Conservation (phyloP, 495 filamentous ascomycete species). For the Aspergillus haitiensis region DNA sequence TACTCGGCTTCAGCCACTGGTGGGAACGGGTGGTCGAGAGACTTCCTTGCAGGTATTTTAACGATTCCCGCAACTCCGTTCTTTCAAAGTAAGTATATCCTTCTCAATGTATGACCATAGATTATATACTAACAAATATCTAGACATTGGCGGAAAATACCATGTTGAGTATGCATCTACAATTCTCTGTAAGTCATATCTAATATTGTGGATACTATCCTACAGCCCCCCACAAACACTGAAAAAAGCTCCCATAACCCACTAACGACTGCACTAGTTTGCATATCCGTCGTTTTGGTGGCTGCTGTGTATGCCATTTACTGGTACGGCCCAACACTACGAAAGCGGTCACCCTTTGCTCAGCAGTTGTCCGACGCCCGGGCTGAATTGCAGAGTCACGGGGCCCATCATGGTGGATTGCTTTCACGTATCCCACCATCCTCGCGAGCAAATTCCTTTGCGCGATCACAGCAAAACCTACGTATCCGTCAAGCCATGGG, state of each 20-base stretch:
- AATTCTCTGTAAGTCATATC: constrained; percentile 56
- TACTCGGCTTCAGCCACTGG: constrained; percentile 73
- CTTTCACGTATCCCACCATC: constrained; percentile 39
- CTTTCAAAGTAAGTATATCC: constrained; percentile 47
- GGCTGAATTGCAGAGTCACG: constrained; percentile 40
- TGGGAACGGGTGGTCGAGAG: constrained; percentile 72
- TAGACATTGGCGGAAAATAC: constrained; percentile 59
- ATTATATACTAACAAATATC: constrained; percentile 9
- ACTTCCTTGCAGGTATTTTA: constrained; percentile 79
- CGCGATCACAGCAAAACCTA: constrained; percentile 51
- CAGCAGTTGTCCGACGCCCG: constrained; percentile 62
- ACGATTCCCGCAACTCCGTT: constrained; percentile 75
- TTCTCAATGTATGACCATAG: not conserved
- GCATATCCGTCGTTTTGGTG: constrained; percentile 68
- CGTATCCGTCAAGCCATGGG: constrained; percentile 47
- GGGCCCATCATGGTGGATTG: constrained; percentile 30
- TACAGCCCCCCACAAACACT: too few relatives aligned
- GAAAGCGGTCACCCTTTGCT: constrained; percentile 71
- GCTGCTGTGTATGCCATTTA: constrained; percentile 75
- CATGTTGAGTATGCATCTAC: constrained; percentile 70
- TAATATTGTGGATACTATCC: not conserved
- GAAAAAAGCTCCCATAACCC: not conserved
- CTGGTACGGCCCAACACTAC: constrained; percentile 67
- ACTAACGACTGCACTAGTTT: constrained; percentile 34
- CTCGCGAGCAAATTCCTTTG: constrained; percentile 47